Evolutionary conservation across 2,329 filamentous ascomycete species (phyloP), one percentile per base, ranked within the genome.

Genomic region (Grosmannia clavigera): DNA sequence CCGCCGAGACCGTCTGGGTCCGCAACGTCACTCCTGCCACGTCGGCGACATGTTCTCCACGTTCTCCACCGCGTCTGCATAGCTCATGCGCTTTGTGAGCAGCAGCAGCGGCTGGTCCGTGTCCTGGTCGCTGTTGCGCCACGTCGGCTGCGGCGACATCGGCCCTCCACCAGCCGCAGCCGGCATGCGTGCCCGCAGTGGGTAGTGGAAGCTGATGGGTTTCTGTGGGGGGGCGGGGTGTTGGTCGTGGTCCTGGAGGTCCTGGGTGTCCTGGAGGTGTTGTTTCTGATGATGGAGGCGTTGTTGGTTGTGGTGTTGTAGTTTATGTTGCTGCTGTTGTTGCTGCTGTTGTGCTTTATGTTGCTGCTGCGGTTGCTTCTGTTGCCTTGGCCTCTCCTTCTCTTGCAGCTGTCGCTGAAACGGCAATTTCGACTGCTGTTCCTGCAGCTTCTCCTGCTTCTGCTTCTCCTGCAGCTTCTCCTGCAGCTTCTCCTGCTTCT

Each of bases 201-300:
- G 69, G 54, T 70, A 70, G 63, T 71, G 68, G 63, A 69, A 70
- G 58, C 67, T 68, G 27, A 67, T 64, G 22, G 63, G 61, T 4
- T 54, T 19, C 29, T 54, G 50, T 7, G 27, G 25, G 12, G 25
- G 48, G 22, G 22, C 43, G 16, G 16, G 46, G n/a, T 50, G 46
- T n/a, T n/a, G 38, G 38, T 31, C 4, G 4, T 40, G 38, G 38
- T 40, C 3, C 3, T 40, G 38, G 38, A 14, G 38, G 38, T 40
- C 3, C 43, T 46, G 43, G 6, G 16, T 11, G 12, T 19, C 11
- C 19, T 48, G 22, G 4, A 12, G n/a, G 48, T 35, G 33, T 35
- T 35, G 33, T 9, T 35, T 9, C 33, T 35, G 33, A 35, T 35
- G 33, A 35, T 35, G 33, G 33, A 35, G 33, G 33, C 33, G 33